Conservation (phyloP, 768 basidiomycete genomes). For the Royoungia palumana region DNA sequence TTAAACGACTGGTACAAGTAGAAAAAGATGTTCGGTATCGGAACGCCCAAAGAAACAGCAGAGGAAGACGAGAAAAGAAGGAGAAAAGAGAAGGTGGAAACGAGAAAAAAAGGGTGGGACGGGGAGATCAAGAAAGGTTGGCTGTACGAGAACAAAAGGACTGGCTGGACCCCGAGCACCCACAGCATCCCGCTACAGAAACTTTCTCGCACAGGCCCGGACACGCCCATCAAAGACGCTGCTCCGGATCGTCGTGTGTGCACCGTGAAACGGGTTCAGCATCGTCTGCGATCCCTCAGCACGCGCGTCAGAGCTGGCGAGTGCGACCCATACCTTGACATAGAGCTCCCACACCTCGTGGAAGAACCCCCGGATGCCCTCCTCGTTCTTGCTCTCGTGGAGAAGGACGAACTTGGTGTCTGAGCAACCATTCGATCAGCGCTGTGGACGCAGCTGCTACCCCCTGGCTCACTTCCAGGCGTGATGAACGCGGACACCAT, state of each 20-base stretch:
- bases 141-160: conserved; percentile 19
- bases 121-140: conserved; percentile 11
- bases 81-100: conserved; percentile 13
- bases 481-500: conserved; percentile 95
- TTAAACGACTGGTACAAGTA: conserved; percentile 27
- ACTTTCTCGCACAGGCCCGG: conserved; percentile 80
- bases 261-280: conserved; percentile 95
- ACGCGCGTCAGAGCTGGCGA: not conserved
- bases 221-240: conserved; percentile 80
- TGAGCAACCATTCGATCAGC: conserved; percentile 29
- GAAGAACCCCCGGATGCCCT: conserved; percentile 91
- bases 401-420: conserved; percentile 94
- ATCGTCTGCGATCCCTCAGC: conserved; percentile 51
- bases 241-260: conserved; percentile 80
- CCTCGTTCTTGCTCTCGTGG: conserved; percentile 96
- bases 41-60: conserved; percentile 2
- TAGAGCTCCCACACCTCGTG: conserved; percentile 96
- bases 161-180: conserved; percentile 11
- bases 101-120: conserved; percentile 21
- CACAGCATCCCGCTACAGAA: conserved; percentile 44
- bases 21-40: not conserved
- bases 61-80: conserved; percentile 9
- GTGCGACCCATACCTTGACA: conserved; percentile 68
- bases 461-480: conserved; percentile 71
- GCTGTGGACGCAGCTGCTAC: conserved; percentile 17